Evolutionary conservation across 768 basidiomycete genomes (phyloP).

Genomic region (Boletus reticulatus): DNA sequence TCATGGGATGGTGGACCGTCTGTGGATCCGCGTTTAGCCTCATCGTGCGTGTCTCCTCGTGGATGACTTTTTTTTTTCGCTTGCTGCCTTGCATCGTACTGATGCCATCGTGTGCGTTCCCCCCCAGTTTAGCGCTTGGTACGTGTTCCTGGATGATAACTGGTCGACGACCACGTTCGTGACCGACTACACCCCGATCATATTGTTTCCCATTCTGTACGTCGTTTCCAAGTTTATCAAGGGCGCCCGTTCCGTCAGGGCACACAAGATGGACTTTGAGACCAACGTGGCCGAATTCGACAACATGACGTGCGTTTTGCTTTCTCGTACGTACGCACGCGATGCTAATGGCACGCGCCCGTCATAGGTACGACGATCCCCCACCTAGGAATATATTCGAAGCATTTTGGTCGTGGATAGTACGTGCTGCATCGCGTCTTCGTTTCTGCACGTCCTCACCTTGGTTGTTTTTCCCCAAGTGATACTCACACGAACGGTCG

Average conservation of each 20-base stretch:
- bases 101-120: no score
- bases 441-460: no score
- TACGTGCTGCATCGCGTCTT: slow-evolving; percentile 6
- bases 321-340: neutral
- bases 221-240: slow-evolving; percentile 22
- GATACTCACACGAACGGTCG: no score
- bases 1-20: slow-evolving; percentile 36
- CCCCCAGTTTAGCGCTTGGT: slow-evolving; percentile 37
- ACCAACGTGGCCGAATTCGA: slow-evolving; percentile 27
- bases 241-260: slow-evolving; percentile 3
- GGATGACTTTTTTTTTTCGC: no score
- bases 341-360: neutral
- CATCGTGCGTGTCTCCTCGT: slow-evolving; percentile 31
- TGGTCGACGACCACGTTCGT: slow-evolving; percentile 40
- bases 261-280: slow-evolving; percentile 28
- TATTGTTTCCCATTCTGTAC: slow-evolving; percentile 48
- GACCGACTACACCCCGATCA: slow-evolving; percentile 41
- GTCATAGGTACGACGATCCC: slow-evolving; percentile 25
- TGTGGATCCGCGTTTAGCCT: slow-evolving; percentile 28
- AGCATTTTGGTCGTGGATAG: slow-evolving; percentile 30
- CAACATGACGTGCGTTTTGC: slow-evolving; percentile 20
- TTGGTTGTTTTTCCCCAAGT: no score
- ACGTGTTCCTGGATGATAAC: slow-evolving; percentile 35
- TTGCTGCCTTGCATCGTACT: no score
- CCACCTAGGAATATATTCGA: slow-evolving; percentile 25